Evolutionary conservation across 352 stramenopile species (phyloP), one percentile per base, ranked within the genome.

Genomic region (Hyaloperonospora brassicae): DNA sequence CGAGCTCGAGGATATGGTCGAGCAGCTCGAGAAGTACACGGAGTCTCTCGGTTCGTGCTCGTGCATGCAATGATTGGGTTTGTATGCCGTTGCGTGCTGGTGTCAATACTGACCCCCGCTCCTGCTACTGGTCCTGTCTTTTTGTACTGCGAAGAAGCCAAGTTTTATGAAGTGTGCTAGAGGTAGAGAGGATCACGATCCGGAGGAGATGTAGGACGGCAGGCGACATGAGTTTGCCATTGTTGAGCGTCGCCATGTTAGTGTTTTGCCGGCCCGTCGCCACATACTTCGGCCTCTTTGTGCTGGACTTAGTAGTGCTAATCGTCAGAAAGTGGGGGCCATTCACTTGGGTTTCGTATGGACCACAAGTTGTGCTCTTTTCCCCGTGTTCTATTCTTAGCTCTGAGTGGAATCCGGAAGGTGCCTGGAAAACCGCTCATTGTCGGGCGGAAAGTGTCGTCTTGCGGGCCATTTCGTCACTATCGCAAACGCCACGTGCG

Each of bases 1-100:
- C 3, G 79, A 90, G 62, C 67, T 93, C 38, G 83, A 93, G 67
- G 83, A 93, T 36, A 90, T 93, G 79, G 80, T 93, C 49, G 73
- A 90, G n/a, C 78, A 93, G 50, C 70, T 93, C 22, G 79, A 93
- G 35, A 59, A 80, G 43, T 93, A 93, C 67, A 89, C 78, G 1
- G 66, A 64, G 27, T 81, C 78, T 9, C 62, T 93, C 14, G 73
- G 83, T 93, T 56, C 42, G 52, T 63, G 2, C 49, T 42, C 17
- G 6, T 56, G 24, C 11, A 25, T 17, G 17, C 17, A 17, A 17
- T 17, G 17, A 17, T 17, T 17, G 17, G 17, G 17, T 17, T 17
- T 17, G 17, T 17, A 17, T 17, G 17, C 17, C 17, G 17, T 17
- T 17, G 17, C 17, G 17, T 17, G 17, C 24, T 55, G 42, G 55